These are phyloP conservation scores for Xerocomus spinulosus DNA, from an alignment of 768 basidiomycete species.

Conservation along the genomic window DNA sequence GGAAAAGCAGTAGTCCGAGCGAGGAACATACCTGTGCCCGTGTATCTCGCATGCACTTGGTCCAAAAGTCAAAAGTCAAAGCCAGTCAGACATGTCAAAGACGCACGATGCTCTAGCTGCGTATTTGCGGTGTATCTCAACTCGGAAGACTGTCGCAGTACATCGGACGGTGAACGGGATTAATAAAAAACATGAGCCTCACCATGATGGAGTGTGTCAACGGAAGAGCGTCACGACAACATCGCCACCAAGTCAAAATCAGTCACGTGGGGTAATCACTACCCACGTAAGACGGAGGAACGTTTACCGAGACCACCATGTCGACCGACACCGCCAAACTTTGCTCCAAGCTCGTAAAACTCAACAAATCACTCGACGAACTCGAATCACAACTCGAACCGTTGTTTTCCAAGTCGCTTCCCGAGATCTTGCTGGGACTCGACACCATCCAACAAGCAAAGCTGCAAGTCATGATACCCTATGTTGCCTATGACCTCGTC, in stretches of 20 bases:
- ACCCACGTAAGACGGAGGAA: too few species aligned
- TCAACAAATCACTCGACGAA: constrained; percentile 58
- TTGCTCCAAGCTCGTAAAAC: constrained; percentile 40
- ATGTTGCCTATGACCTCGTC: constrained; percentile 79
- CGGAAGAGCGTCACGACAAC: not conserved
- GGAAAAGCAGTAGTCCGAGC: constrained; percentile 2
- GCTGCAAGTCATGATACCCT: constrained; percentile 73
- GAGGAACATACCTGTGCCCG: constrained; percentile 75
- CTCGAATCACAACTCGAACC: constrained; percentile 66
- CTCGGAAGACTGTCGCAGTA: constrained; percentile 66
- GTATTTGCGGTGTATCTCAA: constrained; percentile 95
- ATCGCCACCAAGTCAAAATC: constrained; percentile 7
- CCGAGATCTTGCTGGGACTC: constrained; percentile 58
- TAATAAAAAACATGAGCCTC: not conserved
- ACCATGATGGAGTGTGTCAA: constrained; percentile 19
- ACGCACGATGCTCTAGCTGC: constrained; percentile 89
- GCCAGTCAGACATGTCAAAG: not conserved
- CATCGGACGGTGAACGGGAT: constrained; percentile 1
- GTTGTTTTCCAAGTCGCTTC: constrained; percentile 61
- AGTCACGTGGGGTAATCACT: constrained; percentile 10
- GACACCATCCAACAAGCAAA: constrained; percentile 80
- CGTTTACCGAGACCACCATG: constrained; percentile 25
- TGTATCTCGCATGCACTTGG: constrained; percentile 91
- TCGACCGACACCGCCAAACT: constrained; percentile 34
- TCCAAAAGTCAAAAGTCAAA: too few species aligned